phyloP scores from a whole-genome alignment of 768 basidiomycete genomes.

The Leccinellum luteum region DNA sequence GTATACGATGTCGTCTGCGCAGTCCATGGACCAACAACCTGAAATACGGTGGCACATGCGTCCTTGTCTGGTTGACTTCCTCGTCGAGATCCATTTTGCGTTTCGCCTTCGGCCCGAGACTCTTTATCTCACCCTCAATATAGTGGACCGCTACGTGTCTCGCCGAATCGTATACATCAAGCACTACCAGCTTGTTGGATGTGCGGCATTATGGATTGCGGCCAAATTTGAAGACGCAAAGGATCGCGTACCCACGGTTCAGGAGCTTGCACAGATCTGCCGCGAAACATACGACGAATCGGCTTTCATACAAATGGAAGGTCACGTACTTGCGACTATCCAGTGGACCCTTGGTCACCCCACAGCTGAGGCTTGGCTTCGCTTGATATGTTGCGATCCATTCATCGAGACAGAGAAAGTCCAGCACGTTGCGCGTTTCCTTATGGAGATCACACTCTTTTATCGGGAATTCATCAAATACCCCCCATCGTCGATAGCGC shows the following conservation, averaged over 20 bases:
- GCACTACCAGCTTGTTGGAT: conserved; percentile 98
- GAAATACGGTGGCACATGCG: conserved; percentile 99
- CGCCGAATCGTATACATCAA: conserved; percentile 98
- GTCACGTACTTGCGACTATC: conserved; percentile 93
- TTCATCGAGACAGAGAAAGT: conserved; percentile 83
- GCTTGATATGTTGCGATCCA: conserved; percentile 74
- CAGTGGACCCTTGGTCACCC: conserved; percentile 97
- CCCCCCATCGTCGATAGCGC: conserved; percentile 81
- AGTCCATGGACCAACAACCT: conserved; percentile 98
- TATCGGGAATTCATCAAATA: conserved; percentile 92
- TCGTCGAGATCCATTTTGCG: conserved; percentile 97
- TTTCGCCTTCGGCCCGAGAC: conserved; percentile 98
- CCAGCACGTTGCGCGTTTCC: conserved; percentile 92
- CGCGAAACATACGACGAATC: conserved; percentile 96
- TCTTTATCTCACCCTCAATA: conserved; percentile 96
- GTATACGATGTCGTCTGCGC: conserved; percentile 84
- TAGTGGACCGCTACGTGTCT: conserved; percentile 98
- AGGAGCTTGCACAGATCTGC: conserved; percentile 93
- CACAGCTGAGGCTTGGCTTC: conserved; percentile 96
- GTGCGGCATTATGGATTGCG: conserved; percentile 98
- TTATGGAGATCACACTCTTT: conserved; percentile 99
- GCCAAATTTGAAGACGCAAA: conserved; percentile 99
- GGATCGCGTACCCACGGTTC: conserved; percentile 94
- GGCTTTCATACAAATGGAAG: conserved; percentile 99
- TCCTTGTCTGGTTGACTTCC: conserved; percentile 95